A percentile compares a stretch with the other conserved stretches of the same genome.
phyloP scores from a whole-genome alignment of 495 filamentous ascomycete genomes.

The Gamarada debralockiae region DNA sequence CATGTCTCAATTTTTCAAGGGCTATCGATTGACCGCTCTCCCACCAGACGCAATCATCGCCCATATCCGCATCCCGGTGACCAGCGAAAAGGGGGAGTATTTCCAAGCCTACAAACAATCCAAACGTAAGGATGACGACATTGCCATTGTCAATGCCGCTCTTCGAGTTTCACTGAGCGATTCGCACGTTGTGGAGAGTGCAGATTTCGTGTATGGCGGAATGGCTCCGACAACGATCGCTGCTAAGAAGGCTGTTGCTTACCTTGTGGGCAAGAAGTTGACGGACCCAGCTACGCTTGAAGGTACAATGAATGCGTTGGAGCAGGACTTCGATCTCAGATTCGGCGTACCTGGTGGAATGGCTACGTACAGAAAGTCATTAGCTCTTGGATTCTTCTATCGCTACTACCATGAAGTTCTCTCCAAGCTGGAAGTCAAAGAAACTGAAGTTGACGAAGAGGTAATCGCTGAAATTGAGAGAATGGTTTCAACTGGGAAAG shows the following conservation, averaged over 20 bases:
- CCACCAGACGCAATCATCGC: conserved; percentile 80
- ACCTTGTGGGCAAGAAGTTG: conserved; percentile 72
- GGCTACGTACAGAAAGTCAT: conserved; percentile 89
- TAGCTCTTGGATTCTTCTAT: conserved; percentile 87
- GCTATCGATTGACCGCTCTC: conserved; percentile 82
- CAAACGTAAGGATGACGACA: conserved; percentile 95
- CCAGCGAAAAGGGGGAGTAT: conserved; percentile 58
- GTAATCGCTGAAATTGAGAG: conserved; percentile 64
- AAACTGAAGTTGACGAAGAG: conserved; percentile 49
- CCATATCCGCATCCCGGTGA: conserved; percentile 76
- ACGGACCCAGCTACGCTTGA: conserved; percentile 79
- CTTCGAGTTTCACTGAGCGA: conserved; percentile 67
- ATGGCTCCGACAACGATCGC: conserved; percentile 86
- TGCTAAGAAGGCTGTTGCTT: conserved; percentile 70
- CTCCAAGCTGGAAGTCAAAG: conserved; percentile 38
- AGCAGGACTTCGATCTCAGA: conserved; percentile 77
- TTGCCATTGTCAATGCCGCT: conserved; percentile 89
- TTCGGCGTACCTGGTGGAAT: conserved; percentile 93
- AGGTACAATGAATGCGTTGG: conserved; percentile 80
- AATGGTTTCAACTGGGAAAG: conserved; percentile 57
- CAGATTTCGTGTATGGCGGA: conserved; percentile 80
- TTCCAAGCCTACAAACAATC: conserved; percentile 88
- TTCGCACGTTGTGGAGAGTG: conserved; percentile 60
- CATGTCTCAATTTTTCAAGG: conserved; percentile 90
- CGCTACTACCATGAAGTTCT: conserved; percentile 74